Conservation (phyloP, 208 protist species). For the Leishmania mexicana region DNA sequence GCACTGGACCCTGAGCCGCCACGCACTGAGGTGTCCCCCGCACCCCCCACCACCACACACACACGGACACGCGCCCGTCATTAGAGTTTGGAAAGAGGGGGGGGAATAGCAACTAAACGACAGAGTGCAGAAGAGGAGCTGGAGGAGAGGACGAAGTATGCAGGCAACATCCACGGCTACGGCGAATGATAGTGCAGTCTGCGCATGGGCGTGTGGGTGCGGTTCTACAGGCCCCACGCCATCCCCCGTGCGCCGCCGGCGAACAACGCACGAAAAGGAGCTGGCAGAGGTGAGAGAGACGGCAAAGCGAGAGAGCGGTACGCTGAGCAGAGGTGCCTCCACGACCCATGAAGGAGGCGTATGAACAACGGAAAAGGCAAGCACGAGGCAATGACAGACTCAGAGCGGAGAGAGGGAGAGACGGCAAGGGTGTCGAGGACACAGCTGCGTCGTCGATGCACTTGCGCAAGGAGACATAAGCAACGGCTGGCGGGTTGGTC, state of each 20-base stretch:
- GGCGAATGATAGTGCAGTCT: neutral
- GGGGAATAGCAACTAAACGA: neutral
- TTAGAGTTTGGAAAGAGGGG: neutral
- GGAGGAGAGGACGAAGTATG: neutral
- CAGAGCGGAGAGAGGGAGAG: neutral
- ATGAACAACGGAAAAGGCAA: neutral
- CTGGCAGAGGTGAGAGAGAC: neutral
- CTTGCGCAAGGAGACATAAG: neutral
- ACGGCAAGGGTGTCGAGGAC: neutral
- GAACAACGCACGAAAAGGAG: neutral
- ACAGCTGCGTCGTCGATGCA: neutral
- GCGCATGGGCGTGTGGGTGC: neutral
- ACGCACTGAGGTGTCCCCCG: neutral
- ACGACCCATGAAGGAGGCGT: neutral
- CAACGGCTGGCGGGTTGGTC: neutral
- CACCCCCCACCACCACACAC: too few relatives aligned
- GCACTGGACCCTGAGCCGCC: neutral
- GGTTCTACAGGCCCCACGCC: neutral
- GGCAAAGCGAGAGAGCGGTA: conserved; percentile 5
- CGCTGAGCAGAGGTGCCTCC: neutral
- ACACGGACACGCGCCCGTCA: neutral
- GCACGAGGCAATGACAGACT: neutral
- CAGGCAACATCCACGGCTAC: neutral
- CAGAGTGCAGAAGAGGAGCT: neutral
- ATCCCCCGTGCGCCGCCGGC: neutral